A percentile compares a stretch with the other conserved stretches of the same genome.
Evolutionary conservation across 257 asterid genomes (phyloP).

Genomic region (Nicotiana obtusifolia): DNA sequence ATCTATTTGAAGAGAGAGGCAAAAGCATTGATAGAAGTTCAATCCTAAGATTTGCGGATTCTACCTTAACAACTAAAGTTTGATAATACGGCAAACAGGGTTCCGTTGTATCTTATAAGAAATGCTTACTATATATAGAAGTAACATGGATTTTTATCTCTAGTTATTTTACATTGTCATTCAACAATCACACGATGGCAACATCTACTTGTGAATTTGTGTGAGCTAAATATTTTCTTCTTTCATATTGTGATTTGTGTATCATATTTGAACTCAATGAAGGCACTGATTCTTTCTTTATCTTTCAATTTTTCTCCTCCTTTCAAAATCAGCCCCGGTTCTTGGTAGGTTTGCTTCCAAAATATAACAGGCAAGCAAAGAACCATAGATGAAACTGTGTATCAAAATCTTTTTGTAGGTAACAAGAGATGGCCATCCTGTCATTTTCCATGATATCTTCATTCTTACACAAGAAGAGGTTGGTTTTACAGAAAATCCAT

Average conservation of each 20-base stretch:
- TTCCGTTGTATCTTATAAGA: too few species aligned
- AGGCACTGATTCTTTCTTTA: conserved; percentile 1
- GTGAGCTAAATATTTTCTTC: background rate
- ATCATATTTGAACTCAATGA: background rate
- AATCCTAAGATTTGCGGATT: background rate
- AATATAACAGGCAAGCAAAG: conserved; percentile 8
- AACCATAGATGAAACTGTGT: conserved; percentile 5
- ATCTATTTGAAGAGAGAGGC: background rate
- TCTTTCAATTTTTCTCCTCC: background rate
- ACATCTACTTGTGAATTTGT: background rate
- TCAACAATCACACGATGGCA: too few species aligned
- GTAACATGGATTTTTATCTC: too few species aligned
- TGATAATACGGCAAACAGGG: too few species aligned
- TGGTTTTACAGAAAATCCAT: background rate
- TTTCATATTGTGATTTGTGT: background rate
- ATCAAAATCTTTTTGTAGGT: conserved; percentile 25
- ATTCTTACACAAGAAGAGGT: conserved; percentile 24
- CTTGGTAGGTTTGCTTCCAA: conserved; percentile 6
- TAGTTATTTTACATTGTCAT: too few species aligned
- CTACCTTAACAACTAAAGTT: background rate
- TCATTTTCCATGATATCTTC: conserved; percentile 31
- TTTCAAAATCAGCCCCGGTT: background rate
- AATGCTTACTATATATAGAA: too few species aligned
- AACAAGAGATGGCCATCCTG: conserved; percentile 22
- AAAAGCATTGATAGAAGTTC: background rate